Base-by-base conservation (phyloP, 2,329 filamentous ascomycete genomes). In the Diaporthe eres region DNA sequence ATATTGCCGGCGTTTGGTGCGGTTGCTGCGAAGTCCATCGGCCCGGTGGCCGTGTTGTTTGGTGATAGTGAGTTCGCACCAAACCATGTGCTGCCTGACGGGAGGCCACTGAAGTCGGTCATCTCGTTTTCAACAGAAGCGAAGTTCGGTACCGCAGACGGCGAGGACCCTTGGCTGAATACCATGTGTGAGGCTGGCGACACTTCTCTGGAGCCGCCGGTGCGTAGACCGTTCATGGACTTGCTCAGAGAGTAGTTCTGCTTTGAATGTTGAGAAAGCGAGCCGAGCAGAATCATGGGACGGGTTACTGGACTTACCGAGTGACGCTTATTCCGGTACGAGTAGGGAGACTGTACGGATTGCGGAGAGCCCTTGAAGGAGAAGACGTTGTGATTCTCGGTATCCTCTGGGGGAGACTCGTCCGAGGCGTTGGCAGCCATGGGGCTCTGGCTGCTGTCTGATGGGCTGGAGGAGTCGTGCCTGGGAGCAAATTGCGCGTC, bases 101-200 rank as follows among this genome's bases (percentile, higher is more conserved):
- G 60, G 19, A 63, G 13, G 13, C 63, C 53, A 39, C 42, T 81
- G 77, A 86, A 86, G 75, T 87, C 86, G 15, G 83, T 76, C 47
- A 81, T 83, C 12, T 82, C 82, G 49, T 84, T 63, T 22, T 72
- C 82, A 4, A 88, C 86, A 4, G 89, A 87, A 8, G 89, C 86
- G 0, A 88, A 85, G 76, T 85, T 84, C 71, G 90, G 86, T 53
- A 88, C 82, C 34, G 85, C 82, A 12, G 85, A 81, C 2, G 90
- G 89, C 2, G 90, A 91, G 3, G 88, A 86, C 78, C 85, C 87
- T 42, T 90, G 88, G 82, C 88, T 90, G 42, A 86, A 83, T 39
- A 87, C 83, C 79, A 89, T 85, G 57, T 85, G 86, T 19, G 89
- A 88, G 78, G 88, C 85, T 17, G 90, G 90, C 2, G 90, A 92